Conservation (phyloP, 169 alveolate genomes). For the Neospora caninum region DNA sequence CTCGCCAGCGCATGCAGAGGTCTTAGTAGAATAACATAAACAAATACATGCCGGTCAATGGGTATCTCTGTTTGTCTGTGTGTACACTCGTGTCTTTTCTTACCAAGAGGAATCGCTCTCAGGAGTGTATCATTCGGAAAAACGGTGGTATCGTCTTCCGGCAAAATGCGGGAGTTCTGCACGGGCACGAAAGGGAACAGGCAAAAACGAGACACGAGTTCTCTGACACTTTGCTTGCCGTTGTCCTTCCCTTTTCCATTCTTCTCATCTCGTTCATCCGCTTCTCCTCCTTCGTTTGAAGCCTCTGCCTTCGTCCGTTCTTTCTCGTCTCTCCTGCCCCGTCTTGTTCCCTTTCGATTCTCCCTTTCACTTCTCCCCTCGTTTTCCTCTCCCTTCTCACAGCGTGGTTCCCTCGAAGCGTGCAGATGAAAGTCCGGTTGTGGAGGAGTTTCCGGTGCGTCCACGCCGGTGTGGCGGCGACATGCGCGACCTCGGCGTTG, state of each 20-base stretch:
- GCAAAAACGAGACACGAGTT: not conserved
- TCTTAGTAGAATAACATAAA: too few relatives aligned
- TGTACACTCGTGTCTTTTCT: too few relatives aligned
- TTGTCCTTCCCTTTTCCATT: not conserved
- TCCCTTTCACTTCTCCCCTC: not conserved
- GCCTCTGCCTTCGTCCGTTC: not conserved
- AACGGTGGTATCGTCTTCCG: slow-evolving; percentile 9
- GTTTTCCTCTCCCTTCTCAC: not conserved
- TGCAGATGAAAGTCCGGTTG: not conserved
- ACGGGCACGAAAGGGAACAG: not conserved
- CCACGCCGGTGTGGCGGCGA: not conserved
- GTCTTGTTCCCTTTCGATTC: not conserved
- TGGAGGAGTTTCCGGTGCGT: not conserved
- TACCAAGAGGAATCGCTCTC: slow-evolving; percentile 3
- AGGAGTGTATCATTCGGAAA: not conserved
- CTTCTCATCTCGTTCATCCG: not conserved
- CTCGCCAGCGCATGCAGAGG: too few relatives aligned
- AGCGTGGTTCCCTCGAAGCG: not conserved
- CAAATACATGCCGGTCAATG: too few relatives aligned
- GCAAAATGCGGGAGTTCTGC: not conserved
- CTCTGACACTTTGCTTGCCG: too few relatives aligned
- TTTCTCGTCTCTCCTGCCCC: not conserved
- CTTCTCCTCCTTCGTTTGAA: not conserved
- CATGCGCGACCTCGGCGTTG: not conserved
- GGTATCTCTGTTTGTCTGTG: too few relatives aligned